Evolutionary conservation across 2,329 filamentous ascomycete genomes (phyloP).

Genomic region (Penicillium sp.): DNA sequence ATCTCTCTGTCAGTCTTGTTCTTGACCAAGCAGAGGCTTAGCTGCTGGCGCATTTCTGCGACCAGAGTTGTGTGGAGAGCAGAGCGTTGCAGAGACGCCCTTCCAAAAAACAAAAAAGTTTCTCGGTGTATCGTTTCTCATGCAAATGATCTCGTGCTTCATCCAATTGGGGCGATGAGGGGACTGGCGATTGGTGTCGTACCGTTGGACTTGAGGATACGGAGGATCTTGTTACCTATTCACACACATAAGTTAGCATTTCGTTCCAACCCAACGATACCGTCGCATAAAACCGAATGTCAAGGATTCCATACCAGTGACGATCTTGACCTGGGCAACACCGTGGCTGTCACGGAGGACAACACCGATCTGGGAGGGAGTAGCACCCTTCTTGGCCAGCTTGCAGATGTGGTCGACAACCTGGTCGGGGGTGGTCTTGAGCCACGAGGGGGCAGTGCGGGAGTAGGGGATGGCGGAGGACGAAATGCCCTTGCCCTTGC

Average conservation of each 20-base stretch:
- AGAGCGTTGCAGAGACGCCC: conserved; percentile 8
- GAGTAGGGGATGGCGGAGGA: conserved; percentile 96
- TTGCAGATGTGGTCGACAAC: conserved; percentile 99
- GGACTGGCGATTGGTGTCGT: conserved; percentile 48
- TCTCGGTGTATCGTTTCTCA: conserved; percentile 4
- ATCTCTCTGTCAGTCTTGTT: conserved; percentile 86
- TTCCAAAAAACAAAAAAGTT: conserved; percentile 3
- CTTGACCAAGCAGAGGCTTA: conserved; percentile 82
- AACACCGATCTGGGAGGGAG: conserved; percentile 98
- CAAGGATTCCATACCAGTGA: conserved; percentile 69
- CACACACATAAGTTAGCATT: conserved; percentile 41
- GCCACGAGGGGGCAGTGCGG: conserved; percentile 85
- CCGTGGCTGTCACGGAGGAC: conserved; percentile 97
- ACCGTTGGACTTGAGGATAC: conserved; percentile 97
- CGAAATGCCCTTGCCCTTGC: conserved; percentile 99
- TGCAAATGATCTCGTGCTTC: conserved; percentile 20
- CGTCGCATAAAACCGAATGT: not conserved
- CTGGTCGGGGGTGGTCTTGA: conserved; percentile 98
- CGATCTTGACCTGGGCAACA: conserved; percentile 94
- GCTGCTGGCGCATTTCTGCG: conserved; percentile 35
- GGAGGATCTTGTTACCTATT: conserved; percentile 97
- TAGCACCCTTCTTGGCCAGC: conserved; percentile 97
- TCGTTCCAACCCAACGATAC: not conserved
- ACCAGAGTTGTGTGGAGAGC: conserved; percentile 21
- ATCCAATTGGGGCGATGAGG: conserved; percentile 24